Evolutionary conservation across 768 basidiomycete genomes (phyloP), one percentile per base, ranked within the genome.

Genomic region (Boletus barrowsii): DNA sequence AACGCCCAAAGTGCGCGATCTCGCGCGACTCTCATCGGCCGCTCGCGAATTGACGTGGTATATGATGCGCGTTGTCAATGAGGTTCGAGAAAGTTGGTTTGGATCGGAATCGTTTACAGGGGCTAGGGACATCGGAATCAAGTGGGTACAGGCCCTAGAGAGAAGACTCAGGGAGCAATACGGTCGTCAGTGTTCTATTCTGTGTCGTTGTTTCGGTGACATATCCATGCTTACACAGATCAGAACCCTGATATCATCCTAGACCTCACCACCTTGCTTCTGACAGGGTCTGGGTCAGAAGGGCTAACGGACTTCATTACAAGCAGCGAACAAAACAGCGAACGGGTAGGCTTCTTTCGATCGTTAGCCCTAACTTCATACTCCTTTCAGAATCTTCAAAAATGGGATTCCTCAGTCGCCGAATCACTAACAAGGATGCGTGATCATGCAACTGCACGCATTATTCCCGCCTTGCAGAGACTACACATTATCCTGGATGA

Each of bases 321-420:
- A 13, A 89, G 87, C 55, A 81, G 81, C 18, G 88, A 90, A 61
- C 84, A 86, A 63, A 87, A 88, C 79, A 89, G 85, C 55, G 90
- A 93, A 72, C 77, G 91, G 67, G 91, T 90, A 72, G 61, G 73
- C 67, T 37, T 53, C 42, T 41, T 40, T 40, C 46, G 48, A 57
- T 57, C 53, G 42, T 53, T 47, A 11, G 29, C n/a, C 45, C 44
- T 42, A 55, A 56, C 33, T 62, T 71, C 52, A 72, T 53, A 40
- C 42, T 57, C 36, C 33, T 65, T 56, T 47, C 58, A 93, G 90
- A 83, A 84, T 44, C 76, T 93, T 52, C 84, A 86, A 65, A 90
- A 90, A 67, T 93, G 90, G 90, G 90, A 93, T 66, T 75, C 81
- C 2, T 83, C 83, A 5, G 80, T 91, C 60, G 75, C 76, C 10